Evolutionary conservation across 495 filamentous ascomycete species (phyloP), one percentile per base, ranked within the genome.

Genomic region (Neurospora sp.): DNA sequence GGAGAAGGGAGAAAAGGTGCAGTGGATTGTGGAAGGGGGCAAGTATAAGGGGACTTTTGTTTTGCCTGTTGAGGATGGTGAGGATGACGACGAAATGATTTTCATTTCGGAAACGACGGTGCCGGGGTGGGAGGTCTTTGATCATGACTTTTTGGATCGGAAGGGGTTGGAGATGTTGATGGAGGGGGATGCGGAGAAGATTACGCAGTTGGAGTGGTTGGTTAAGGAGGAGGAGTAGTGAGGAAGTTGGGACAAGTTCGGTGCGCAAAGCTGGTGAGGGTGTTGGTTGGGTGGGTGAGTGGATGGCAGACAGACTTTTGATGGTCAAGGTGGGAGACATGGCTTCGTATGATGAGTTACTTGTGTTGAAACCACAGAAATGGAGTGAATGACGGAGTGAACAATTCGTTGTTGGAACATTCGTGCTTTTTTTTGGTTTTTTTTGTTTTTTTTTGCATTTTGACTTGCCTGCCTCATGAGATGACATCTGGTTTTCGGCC

Each of bases 1-100:
- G 5, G 82, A 74, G 8, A 78, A 76, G 20, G 90, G 88, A 7
- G 89, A 91, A 82, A 84, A 76, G 79, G 53, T 89, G 77, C 89
- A 90, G 79, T 91, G 90, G 89, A 83, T 91, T 74, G 89, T 93
- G 27, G 87, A 90, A 68, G 89, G 90, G 3, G 88, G 88, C 17
- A 86, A 86, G 74, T 92, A 84, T 77, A 92, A 91, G 75, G 86
- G 85, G 10, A 89, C 82, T 45, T 89, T 87, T 79, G 74, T 91
- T 68, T 75, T 89, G 40, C 82, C 84, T 6, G 86, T 88, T 74
- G 78, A 80, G 10, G 83, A 82, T 8, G 83, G 81, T 8, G 20
- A 77, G 77, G 45, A 74, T 86, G 70, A 59, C 0, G 53, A 35
- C 3, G 53, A 31, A 6, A 65, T 65, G 14, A 75, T 91, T 73